Evolutionary conservation across 1,139 yeast species (phyloP).

Genomic region (Pichia sp.): DNA sequence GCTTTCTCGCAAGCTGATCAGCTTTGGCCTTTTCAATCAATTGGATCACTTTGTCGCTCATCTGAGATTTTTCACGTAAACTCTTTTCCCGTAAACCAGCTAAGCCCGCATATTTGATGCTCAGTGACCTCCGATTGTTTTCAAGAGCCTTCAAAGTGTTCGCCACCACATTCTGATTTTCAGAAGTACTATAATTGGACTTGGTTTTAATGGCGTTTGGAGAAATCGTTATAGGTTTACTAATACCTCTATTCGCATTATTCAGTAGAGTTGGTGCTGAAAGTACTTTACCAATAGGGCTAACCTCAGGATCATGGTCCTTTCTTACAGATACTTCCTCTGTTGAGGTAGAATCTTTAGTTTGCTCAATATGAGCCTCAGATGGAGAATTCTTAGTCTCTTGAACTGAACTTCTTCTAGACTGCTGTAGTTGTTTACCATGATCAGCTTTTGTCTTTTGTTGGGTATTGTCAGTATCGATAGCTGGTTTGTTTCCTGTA

Average conservation of each 20-base stretch:
- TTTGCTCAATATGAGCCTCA: no score
- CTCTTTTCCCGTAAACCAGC: background rate
- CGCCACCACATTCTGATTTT: background rate
- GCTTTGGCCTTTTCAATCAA: conserved; percentile 11
- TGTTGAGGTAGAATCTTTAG: no score
- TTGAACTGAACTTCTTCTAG: no score
- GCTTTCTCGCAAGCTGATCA: conserved; percentile 7
- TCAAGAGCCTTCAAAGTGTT: conserved; percentile 2
- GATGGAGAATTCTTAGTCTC: no score
- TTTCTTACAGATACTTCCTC: no score
- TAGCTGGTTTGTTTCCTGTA: no score
- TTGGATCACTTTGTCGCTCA: conserved; percentile 10
- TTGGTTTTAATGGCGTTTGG: background rate
- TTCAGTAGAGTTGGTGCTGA: background rate
- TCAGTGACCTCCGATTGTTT: background rate
- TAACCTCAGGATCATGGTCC: no score
- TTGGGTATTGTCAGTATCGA: no score
- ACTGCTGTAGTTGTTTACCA: no score
- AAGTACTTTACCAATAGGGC: no score
- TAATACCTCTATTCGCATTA: background rate
- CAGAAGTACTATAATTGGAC: background rate
- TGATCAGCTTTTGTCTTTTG: no score
- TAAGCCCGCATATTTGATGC: background rate
- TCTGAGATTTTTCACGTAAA: background rate
- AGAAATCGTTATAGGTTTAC: background rate